phyloP scores from a whole-genome alignment of 2,329 filamentous ascomycete genomes.

The Erysiphe pulchra region DNA sequence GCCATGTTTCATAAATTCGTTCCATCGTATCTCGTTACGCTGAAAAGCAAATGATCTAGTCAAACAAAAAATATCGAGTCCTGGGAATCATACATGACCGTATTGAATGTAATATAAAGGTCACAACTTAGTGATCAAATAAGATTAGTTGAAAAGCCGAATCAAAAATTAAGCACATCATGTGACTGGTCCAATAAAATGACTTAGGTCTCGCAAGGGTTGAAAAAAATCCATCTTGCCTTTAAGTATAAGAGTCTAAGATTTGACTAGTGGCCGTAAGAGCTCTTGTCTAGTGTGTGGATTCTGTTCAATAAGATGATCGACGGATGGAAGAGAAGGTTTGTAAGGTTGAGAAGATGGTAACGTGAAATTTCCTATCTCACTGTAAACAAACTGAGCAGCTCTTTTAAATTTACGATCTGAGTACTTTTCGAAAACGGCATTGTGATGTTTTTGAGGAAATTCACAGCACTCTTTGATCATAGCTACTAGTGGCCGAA shows the following conservation, averaged over 20 bases:
- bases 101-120: constrained; percentile 2
- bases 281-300: constrained; percentile 4
- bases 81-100: neutral
- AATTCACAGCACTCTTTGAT: constrained; percentile 73
- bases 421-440: constrained; percentile 79
- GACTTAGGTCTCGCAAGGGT: constrained; percentile 11
- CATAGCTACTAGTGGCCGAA: constrained; percentile 50
- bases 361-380: constrained; percentile 32
- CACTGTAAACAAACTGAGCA: constrained; percentile 50
- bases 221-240: neutral
- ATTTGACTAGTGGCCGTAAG: neutral
- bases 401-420: constrained; percentile 72
- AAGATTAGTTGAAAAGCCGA: constrained; percentile 1
- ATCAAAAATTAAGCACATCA: constrained; percentile 1
- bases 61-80: neutral
- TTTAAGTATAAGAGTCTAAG: neutral
- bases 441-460: constrained; percentile 55
- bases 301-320: constrained; percentile 6
- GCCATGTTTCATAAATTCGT: constrained; percentile 9
- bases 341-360: constrained; percentile 6
- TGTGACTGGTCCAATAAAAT: constrained; percentile 12
- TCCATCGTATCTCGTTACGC: constrained; percentile 11
- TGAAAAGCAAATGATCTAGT: constrained; percentile 3
- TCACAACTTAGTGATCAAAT: constrained; percentile 1
- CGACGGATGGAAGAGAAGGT: constrained; percentile 8